Percentiles rank a stretch among this genome's conserved stretches.
Conservation (phyloP, 148 eudicot genomes). For the Arbutus unedo region DNA sequence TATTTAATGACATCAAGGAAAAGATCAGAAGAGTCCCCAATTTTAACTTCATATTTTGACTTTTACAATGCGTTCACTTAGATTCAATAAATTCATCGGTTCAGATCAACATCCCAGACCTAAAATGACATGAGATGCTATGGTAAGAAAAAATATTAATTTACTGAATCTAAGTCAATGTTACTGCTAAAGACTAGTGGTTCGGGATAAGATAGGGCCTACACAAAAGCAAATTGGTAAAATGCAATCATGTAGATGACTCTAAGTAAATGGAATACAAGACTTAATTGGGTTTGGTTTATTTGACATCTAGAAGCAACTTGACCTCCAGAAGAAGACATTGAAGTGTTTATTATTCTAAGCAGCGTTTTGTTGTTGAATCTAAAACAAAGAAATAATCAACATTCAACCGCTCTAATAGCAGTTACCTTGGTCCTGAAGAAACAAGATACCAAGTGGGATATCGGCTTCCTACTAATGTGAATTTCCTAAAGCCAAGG, state of each 20-base stretch:
- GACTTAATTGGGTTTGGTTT: neutral
- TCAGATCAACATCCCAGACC: neutral
- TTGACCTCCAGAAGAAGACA: neutral
- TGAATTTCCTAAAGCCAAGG: neutral
- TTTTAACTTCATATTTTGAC: neutral
- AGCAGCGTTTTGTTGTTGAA: neutral
- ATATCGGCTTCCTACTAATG: neutral
- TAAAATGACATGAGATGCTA: neutral
- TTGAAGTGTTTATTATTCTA: neutral
- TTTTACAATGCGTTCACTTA: neutral
- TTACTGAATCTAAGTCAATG: neutral
- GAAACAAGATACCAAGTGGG: neutral
- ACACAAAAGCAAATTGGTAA: neutral
- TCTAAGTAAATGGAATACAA: neutral
- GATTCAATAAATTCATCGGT: neutral
- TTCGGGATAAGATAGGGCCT: too few species aligned
- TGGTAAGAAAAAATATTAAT: neutral
- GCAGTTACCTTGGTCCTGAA: neutral
- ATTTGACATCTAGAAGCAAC: neutral
- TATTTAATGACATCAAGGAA: slow-evolving; percentile 2
- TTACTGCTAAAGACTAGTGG: too few species aligned
- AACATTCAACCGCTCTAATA: neutral
- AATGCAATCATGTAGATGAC: neutral
- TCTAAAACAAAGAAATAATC: slow-evolving; percentile 2
- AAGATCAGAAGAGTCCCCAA: neutral